Evolutionary conservation across 306 rosid genomes (phyloP), one percentile per base, ranked within the genome.

Genomic region (Malus sieversii): DNA sequence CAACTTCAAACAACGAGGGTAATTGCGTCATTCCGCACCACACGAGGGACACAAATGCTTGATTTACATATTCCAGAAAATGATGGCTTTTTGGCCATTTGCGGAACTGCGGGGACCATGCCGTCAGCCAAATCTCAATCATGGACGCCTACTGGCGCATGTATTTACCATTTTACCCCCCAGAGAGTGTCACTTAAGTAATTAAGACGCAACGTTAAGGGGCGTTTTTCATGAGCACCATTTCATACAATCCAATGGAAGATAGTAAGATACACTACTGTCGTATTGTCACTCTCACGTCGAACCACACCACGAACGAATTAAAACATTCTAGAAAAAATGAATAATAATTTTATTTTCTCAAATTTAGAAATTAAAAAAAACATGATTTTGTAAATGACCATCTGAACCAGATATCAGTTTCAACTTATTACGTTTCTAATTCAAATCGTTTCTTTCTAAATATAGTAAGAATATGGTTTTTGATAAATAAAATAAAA

Each of bases 201-300:
- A 89, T 90, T 85, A 86, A 23, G 53, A 53, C 11, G 70, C 52
- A 33, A 44, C 66, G 69, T 74, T 63, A 64, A 81, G 87, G 87
- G 86, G 82, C 82, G 81, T 77, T 83, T 73, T 65, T 66, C 55
- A 55, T 16, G 51, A 66, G 79, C 71, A 62, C 12, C 64, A 75
- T 88, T 96, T 89, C 98, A 96, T 92, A 86, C 87, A 92, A 96
- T 96, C 98, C 91, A 96, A 87, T 70, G 89, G 91, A 82, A 84
- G 91, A 89, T 90, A 78, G 87, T 89, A 81, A 86, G 93, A 89
- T 92, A 84, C 85, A 83, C 82, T 75, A 82, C 83, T 78, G 51
- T 84, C 83, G 89, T 83, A 72, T 86, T 57, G 96, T 84, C 91
- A 82, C 61, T 76, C 87, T 79, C 71, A 72, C 67, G 73, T 84